Evolutionary conservation across 176 grass and related monocot genomes (phyloP).

Genomic region (Eragrostis curvula): DNA sequence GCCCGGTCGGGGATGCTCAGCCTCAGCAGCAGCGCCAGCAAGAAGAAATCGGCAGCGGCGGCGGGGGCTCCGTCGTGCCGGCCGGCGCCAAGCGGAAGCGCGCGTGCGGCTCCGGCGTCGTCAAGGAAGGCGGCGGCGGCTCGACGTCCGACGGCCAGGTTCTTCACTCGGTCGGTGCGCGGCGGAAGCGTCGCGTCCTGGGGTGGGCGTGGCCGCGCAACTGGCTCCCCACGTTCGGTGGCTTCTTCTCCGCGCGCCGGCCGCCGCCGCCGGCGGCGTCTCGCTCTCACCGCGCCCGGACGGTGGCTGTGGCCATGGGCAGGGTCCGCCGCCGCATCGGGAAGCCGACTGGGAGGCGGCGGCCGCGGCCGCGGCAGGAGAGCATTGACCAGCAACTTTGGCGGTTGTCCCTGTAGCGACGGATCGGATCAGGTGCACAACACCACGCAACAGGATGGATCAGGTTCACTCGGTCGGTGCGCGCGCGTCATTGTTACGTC

Average conservation of each 20-base stretch:
- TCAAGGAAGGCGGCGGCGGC: too few relatives aligned
- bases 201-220: neutral
- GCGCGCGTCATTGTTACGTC: too few relatives aligned
- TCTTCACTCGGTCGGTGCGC: neutral
- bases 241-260: neutral
- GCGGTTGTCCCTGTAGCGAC: neutral
- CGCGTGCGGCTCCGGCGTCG: neutral
- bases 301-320: slow-evolving; percentile 23
- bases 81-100: neutral
- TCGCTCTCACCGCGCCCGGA: neutral
- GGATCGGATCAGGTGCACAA: neutral
- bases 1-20: too few relatives aligned
- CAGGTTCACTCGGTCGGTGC: too few relatives aligned
- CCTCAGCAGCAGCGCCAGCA: too few relatives aligned
- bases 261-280: neutral
- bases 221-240: neutral
- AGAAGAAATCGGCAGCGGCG: neutral
- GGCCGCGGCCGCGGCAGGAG: too few relatives aligned
- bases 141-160: neutral
- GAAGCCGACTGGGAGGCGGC: neutral
- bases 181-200: neutral
- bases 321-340: slow-evolving; percentile 27
- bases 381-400: neutral
- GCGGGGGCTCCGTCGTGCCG: neutral
- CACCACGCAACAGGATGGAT: too few relatives aligned